A percentile compares a stretch with the other conserved stretches of the same genome.
phyloP scores from a whole-genome alignment of 768 basidiomycete genomes.

The Amanita subjunquillea region DNA sequence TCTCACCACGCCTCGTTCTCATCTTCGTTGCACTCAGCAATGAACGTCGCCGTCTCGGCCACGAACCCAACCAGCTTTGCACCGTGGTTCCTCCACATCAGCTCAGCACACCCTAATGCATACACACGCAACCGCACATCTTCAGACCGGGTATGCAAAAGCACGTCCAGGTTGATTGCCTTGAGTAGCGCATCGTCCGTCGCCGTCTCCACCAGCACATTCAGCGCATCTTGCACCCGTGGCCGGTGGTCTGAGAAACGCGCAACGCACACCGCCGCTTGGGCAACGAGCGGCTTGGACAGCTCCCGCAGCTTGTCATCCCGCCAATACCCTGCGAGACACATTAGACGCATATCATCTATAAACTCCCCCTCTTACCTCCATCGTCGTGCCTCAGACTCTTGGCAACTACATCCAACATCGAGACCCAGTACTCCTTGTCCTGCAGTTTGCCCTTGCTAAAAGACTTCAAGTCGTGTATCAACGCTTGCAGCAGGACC shows the following conservation, averaged over 20 bases:
- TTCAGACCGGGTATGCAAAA: constrained; percentile 88
- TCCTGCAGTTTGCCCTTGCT: constrained; percentile 21
- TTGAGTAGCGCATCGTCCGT: constrained; percentile 63
- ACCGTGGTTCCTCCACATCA: constrained; percentile 72
- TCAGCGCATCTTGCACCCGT: constrained; percentile 40
- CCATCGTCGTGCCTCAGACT: constrained; percentile 74
- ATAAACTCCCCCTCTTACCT: too few relatives aligned
- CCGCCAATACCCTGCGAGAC: constrained; percentile 75
- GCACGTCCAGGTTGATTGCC: constrained; percentile 66
- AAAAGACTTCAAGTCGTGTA: constrained; percentile 49
- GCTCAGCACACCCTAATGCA: constrained; percentile 56
- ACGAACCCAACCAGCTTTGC: constrained; percentile 68
- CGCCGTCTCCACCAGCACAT: constrained; percentile 41
- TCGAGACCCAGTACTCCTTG: constrained; percentile 48
- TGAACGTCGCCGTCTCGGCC: constrained; percentile 76
- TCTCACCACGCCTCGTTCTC: constrained; percentile 72
- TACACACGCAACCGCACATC: constrained; percentile 57
- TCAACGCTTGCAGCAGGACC: constrained; percentile 57
- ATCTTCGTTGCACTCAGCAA: constrained; percentile 81
- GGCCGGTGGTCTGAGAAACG: constrained; percentile 1
- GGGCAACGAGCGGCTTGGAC: constrained; percentile 47
- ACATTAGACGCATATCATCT: too few relatives aligned
- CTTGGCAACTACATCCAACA: constrained; percentile 53
- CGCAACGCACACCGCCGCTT: constrained; percentile 46
- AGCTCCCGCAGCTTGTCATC: constrained; percentile 68